Base-by-base conservation (phyloP, 1,139 yeast species). In the Diutina scorzettiae region DNA sequence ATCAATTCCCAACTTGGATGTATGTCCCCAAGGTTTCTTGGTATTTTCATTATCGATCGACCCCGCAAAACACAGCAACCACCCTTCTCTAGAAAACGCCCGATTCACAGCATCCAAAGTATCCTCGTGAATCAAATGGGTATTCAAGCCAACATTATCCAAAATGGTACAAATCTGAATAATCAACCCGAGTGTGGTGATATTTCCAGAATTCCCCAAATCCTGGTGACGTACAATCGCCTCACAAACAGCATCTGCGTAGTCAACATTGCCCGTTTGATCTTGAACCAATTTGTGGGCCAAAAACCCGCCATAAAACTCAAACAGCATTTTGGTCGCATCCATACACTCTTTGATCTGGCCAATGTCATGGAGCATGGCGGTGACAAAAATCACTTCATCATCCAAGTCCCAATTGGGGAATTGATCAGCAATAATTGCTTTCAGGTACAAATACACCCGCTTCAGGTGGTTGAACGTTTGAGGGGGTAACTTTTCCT, bases 211-310 rank as follows among this genome's bases (percentile, higher is more conserved):
- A 6, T 55, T 56, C 17, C 68, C 68, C 37, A 63, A 52, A 49
- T 63, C 66, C 46, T 63, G 68, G 48, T 63, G 68, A 41, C 68
- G 53, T 19, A 63, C 59, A 25, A 63, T 60, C 14, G 69, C 68
- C 49, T 63, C 69, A 28, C 62, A 51, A 3, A 63, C 68, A 1
- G 68, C 68, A 43, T 63, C 69, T 2, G 69, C 67, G 42, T 52
- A 62, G 39, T 58, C 62, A 34, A 50, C 47, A 46, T 62, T 46
- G 11, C 46, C 41, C 6, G 64, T 55, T 25, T 54, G 50, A 20
- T 53, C 42, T 39, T 57, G 48, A 1, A 63, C 46, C 46, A 62
- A 52, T 14, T 62, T 64, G 16, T 63, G 48, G 3, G 66, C 54
- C 34, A 63, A 41, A 14, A 62, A 47, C 3, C 68, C 69, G 3